A percentile compares a stretch with the other conserved stretches of the same genome.
These are phyloP conservation scores for Clonostachys solani DNA, from an alignment of 2,329 filamentous ascomycete species.

Conservation along the genomic window DNA sequence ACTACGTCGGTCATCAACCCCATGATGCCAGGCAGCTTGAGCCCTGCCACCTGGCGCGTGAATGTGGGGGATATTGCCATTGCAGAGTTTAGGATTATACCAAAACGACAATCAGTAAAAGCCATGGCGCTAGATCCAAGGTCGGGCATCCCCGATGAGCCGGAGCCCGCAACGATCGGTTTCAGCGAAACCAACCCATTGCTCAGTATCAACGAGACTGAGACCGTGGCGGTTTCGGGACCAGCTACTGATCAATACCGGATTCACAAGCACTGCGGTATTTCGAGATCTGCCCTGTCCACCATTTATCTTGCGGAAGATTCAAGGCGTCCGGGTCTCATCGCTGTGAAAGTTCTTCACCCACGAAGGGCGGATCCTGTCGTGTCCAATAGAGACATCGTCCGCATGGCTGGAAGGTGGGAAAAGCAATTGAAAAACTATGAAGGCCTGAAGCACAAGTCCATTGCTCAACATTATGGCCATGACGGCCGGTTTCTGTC, in stretches of 20 bases:
- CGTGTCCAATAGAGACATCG: constrained; percentile 48
- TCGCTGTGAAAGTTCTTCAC: constrained; percentile 58
- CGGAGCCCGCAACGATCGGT: constrained; percentile 40
- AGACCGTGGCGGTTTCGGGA: constrained; percentile 43
- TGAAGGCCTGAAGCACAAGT: constrained; percentile 48
- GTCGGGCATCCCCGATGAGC: constrained; percentile 36
- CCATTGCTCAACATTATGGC: constrained; percentile 54
- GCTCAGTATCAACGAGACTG: constrained; percentile 35
- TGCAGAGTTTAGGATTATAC: constrained; percentile 53
- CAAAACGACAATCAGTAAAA: constrained; percentile 45
- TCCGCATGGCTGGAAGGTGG: constrained; percentile 57
- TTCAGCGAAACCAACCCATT: constrained; percentile 39
- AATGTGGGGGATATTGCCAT: constrained; percentile 42
- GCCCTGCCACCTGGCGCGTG: constrained; percentile 45
- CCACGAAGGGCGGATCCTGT: constrained; percentile 35
- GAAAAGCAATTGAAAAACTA: constrained; percentile 53
- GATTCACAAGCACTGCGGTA: constrained; percentile 51
- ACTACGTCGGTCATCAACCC: constrained; percentile 33
- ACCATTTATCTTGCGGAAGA: constrained; percentile 52
- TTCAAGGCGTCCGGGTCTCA: constrained; percentile 44
- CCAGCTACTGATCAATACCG: constrained; percentile 48
- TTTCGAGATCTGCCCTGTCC: constrained; percentile 49
- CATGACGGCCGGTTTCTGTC: constrained; percentile 56
- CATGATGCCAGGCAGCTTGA: constrained; percentile 36
- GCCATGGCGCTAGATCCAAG: constrained; percentile 20